These are phyloP conservation scores for Agrocybe chaxingu DNA, from an alignment of 768 basidiomycete species.

Conservation along the genomic window DNA sequence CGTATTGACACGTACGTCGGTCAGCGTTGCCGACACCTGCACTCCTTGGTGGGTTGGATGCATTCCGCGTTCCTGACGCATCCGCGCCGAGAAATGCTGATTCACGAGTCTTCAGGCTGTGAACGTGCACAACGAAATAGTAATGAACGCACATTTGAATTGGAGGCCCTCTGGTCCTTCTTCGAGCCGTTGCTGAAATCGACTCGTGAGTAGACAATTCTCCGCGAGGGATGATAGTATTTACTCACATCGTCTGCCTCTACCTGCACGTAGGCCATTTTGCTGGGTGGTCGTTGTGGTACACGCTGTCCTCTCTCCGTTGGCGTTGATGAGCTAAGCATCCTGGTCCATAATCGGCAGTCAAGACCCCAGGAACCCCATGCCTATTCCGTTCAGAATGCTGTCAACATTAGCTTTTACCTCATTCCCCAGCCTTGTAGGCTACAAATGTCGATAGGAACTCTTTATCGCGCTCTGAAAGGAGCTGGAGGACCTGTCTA, in stretches of 20 bases:
- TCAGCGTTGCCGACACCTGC: conserved; percentile 49
- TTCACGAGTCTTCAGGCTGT: conserved; percentile 1
- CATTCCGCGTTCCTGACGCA: conserved; percentile 21
- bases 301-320: conserved; percentile 6
- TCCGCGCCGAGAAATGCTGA: conserved; percentile 59
- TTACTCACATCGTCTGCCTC: conserved; percentile 64
- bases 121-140: neutral
- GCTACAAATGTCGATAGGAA: too few relatives aligned
- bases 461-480: too few relatives aligned
- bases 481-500: too few relatives aligned
- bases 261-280: conserved; percentile 72
- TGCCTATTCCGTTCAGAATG: neutral
- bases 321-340: conserved; percentile 8
- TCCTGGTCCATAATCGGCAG: conserved; percentile 3
- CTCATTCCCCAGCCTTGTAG: too few relatives aligned
- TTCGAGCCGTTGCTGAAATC: conserved; percentile 44
- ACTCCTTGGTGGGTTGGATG: conserved; percentile 22
- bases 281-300: conserved; percentile 14
- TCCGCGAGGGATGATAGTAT: neutral
- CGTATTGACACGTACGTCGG: conserved; percentile 34
- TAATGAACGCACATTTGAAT: conserved; percentile 56
- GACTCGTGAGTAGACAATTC: neutral
- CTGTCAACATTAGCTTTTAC: too few relatives aligned
- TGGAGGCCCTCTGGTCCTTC: conserved; percentile 69
- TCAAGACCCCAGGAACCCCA: conserved; percentile 9